These are phyloP conservation scores for Pestalotiopsis sp. DNA, from an alignment of 2,329 filamentous ascomycete genomes.

Conservation along the genomic window DNA sequence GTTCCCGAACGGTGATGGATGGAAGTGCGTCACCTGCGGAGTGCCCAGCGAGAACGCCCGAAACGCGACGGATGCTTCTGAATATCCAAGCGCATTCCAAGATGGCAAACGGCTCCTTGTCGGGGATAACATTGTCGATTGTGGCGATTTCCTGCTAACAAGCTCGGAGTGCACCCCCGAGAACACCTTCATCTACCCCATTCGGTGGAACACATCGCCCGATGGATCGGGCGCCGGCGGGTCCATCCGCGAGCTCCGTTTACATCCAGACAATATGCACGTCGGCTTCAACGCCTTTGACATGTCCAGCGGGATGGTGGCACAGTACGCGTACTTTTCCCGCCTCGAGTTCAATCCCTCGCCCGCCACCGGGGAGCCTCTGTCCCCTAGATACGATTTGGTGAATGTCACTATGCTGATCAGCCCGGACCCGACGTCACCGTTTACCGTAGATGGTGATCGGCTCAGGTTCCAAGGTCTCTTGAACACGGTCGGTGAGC, in stretches of 20 bases:
- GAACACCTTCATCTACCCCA: constrained; percentile 39
- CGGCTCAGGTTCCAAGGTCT: constrained; percentile 30
- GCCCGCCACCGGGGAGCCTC: constrained; percentile 30
- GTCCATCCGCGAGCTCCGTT: constrained; percentile 41
- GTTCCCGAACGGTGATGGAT: background rate
- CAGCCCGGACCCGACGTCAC: constrained; percentile 20
- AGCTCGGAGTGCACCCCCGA: constrained; percentile 39
- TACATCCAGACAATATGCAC: constrained; percentile 47
- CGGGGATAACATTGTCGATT: constrained; percentile 39
- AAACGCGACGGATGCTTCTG: constrained; percentile 18
- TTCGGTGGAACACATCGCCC: constrained; percentile 35
- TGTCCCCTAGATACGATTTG: constrained; percentile 39
- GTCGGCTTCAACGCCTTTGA: constrained; percentile 43
- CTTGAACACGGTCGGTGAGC: constrained; percentile 41
- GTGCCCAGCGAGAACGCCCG: constrained; percentile 34
- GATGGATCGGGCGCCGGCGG: constrained; percentile 29
- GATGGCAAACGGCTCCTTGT: constrained; percentile 38
- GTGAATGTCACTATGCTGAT: constrained; percentile 37
- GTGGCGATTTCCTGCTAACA: constrained; percentile 31
- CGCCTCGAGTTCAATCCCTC: constrained; percentile 41
- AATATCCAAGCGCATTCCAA: constrained; percentile 45
- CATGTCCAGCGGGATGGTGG: constrained; percentile 18
- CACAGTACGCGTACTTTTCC: constrained; percentile 22
- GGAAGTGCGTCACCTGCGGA: constrained; percentile 43
- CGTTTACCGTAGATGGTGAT: constrained; percentile 19